phyloP scores from a whole-genome alignment of 2,329 filamentous ascomycete species.

The Fusarium sp. region DNA sequence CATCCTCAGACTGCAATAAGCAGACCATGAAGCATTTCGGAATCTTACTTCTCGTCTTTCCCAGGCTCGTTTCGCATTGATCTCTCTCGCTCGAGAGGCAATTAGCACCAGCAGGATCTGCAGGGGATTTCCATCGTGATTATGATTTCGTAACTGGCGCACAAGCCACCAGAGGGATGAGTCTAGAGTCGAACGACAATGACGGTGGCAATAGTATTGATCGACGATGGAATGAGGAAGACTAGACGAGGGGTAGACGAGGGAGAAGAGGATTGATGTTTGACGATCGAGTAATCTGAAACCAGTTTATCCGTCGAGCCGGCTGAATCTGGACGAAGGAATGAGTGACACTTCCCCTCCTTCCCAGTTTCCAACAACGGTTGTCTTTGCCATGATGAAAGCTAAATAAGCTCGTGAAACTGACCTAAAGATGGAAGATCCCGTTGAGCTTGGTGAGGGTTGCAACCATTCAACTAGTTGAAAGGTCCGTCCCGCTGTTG shows the following conservation, averaged over 20 bases:
- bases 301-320: conserved; percentile 26
- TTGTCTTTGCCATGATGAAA: not conserved
- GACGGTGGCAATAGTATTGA: conserved; percentile 32
- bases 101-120: conserved; percentile 1
- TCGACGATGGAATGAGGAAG: conserved; percentile 34
- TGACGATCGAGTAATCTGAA: conserved; percentile 22
- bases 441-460: conserved; percentile 3
- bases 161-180: conserved; percentile 38
- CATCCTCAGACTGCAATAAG: conserved; percentile 4
- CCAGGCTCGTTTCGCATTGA: not conserved
- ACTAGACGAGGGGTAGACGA: conserved; percentile 22
- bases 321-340: conserved; percentile 11
- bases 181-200: conserved; percentile 40
- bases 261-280: conserved; percentile 17
- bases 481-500: conserved; percentile 10
- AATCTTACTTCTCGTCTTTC: conserved; percentile 3
- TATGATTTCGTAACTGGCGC: conserved; percentile 5
- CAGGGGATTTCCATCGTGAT: conserved; percentile 4
- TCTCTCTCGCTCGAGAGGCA: conserved; percentile 9
- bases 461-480: conserved; percentile 9
- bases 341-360: conserved; percentile 17
- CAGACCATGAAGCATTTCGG: not conserved
- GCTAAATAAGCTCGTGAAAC: not conserved
- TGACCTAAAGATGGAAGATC: conserved; percentile 2
- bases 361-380: conserved; percentile 9